phyloP scores from a whole-genome alignment of 2,329 filamentous ascomycete genomes.

The Trichoderma lentiforme region DNA sequence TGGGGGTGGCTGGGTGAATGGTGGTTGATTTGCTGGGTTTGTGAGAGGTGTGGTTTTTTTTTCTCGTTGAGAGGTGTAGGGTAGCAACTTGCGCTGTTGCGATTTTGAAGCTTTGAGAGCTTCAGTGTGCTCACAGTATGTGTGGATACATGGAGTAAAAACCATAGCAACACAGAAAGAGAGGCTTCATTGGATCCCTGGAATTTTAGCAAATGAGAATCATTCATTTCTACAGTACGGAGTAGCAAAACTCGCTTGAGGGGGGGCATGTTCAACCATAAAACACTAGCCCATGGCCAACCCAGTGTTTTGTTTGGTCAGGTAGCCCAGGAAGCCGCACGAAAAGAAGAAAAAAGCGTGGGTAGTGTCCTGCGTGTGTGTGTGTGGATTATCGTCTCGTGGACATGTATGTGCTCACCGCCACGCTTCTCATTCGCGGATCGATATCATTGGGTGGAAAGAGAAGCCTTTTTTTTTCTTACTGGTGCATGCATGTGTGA shows the following conservation, averaged over 20 bases:
- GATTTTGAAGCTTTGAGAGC: background rate
- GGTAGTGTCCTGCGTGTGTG: background rate
- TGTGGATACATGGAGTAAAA: background rate
- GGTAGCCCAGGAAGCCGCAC: background rate
- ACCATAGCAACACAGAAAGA: background rate
- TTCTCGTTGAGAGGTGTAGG: background rate
- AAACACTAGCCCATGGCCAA: background rate
- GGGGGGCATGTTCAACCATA: background rate
- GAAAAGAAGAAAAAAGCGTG: background rate
- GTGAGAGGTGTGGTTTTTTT: background rate
- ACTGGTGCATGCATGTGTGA: background rate
- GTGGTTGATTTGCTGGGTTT: background rate
- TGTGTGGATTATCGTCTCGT: background rate
- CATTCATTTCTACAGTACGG: background rate
- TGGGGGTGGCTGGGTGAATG: background rate
- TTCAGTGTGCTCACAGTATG: background rate
- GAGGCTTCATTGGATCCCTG: background rate
- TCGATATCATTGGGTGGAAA: background rate
- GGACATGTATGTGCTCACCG: slow-evolving; percentile 17
- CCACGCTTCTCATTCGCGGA: slow-evolving; percentile 4
- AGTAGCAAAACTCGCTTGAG: background rate
- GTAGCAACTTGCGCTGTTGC: background rate
- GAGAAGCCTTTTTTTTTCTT: background rate
- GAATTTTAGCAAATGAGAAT: background rate
- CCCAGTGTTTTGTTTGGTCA: background rate